phyloP scores from a whole-genome alignment of 2,329 filamentous ascomycete genomes.

The Teratosphaeria pseudoeucalypti region DNA sequence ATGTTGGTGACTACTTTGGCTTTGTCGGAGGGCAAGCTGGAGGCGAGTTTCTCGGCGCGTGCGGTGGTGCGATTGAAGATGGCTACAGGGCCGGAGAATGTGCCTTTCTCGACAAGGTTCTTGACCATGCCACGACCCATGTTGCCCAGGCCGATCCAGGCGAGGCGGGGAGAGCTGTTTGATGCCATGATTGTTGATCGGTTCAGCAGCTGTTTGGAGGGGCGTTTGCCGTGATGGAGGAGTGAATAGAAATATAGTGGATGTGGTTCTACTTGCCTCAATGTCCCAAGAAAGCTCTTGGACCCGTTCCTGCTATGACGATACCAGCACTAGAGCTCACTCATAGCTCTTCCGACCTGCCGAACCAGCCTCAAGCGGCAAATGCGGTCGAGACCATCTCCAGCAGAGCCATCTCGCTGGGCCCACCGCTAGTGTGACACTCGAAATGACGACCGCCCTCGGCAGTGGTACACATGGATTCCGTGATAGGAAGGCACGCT shows the following conservation, averaged over 20 bases:
- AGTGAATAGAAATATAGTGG: neutral
- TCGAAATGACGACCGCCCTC: neutral
- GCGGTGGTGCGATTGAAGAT: constrained; percentile 69
- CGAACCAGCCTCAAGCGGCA: neutral
- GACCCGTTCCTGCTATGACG: neutral
- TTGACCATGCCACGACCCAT: constrained; percentile 80
- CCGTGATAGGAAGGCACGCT: neutral
- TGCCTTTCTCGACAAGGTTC: constrained; percentile 70
- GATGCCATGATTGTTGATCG: neutral
- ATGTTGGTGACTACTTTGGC: constrained; percentile 55
- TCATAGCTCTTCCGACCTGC: neutral
- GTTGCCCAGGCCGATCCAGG: constrained; percentile 78
- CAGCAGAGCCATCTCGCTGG: neutral
- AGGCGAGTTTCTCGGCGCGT: constrained; percentile 53
- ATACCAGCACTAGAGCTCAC: neutral
- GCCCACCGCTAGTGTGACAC: neutral
- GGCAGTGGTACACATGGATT: too few species aligned
- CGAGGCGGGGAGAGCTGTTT: constrained; percentile 32
- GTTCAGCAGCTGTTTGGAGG: neutral
- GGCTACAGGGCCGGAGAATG: constrained; percentile 59
- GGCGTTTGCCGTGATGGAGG: neutral
- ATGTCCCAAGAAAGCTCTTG: neutral
- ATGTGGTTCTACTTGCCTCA: neutral
- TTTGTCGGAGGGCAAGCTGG: constrained; percentile 47
- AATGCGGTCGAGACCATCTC: neutral